Conservation (phyloP, 2,329 filamentous ascomycete genomes). For the Escovopsis sp. region DNA sequence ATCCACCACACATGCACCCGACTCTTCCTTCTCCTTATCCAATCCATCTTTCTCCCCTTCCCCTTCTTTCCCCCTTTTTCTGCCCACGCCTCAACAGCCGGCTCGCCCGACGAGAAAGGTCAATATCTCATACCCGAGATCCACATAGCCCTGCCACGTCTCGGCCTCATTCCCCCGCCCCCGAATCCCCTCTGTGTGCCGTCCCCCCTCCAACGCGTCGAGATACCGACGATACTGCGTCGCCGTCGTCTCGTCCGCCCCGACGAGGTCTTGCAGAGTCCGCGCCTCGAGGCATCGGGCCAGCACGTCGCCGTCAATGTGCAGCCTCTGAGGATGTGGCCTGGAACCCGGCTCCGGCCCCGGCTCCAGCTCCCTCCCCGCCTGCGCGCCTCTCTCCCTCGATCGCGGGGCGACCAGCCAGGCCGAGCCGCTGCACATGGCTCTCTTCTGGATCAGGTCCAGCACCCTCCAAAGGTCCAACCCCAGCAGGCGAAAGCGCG, state of each 20-base stretch:
- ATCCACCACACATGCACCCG: no score
- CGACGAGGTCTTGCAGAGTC: constrained; percentile 28
- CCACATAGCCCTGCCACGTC: constrained; percentile 22
- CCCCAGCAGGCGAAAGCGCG: constrained; percentile 52
- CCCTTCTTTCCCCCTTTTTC: no score
- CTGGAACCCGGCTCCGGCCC: constrained; percentile 21
- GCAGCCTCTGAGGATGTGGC: constrained; percentile 33
- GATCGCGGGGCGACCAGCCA: constrained; percentile 21
- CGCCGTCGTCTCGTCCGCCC: constrained; percentile 15
- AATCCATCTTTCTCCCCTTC: background rate
- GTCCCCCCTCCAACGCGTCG: constrained; percentile 30
- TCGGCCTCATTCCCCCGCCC: constrained; percentile 7
- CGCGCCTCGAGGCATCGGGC: constrained; percentile 33
- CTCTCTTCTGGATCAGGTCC: constrained; percentile 57
- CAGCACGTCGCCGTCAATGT: constrained; percentile 54
- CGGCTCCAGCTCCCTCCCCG: constrained; percentile 20
- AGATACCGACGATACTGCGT: constrained; percentile 35
- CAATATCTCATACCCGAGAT: constrained; percentile 37
- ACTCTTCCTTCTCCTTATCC: no score
- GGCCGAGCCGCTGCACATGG: constrained; percentile 28
- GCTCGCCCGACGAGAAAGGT: constrained; percentile 36
- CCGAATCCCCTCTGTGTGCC: constrained; percentile 21
- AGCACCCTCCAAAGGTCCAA: constrained; percentile 51
- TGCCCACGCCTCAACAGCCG: constrained; percentile 19
- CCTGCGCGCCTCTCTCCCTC: constrained; percentile 1